Base-by-base conservation (phyloP, 495 filamentous ascomycete genomes). In the Tuber melanosporum region DNA sequence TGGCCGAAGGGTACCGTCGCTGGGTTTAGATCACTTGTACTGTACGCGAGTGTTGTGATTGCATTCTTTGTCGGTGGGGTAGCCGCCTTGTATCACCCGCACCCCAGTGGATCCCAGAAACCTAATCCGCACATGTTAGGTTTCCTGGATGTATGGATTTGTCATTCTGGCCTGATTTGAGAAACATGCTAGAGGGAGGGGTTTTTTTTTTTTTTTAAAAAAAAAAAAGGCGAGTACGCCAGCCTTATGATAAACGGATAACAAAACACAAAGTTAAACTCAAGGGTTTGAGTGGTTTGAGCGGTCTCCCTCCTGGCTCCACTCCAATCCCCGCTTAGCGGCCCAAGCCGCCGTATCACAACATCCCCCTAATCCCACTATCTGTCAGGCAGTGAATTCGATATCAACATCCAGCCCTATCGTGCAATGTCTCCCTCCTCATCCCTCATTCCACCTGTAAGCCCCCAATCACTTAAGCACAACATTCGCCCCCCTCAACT, bases 401-500 rank as follows among this genome's bases (percentile, higher is more conserved):
- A 66, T 19, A 62, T 14, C 12, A 66, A 66, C 12, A 66, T 7
- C 57, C 26, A 36, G 12, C 57, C 57, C 57, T 36, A 19, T 36
- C 26, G 3, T 36, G 39, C 15, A 62, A 42, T 52, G 42, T 36
- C 26, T 70, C 17, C 62, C 12, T 46, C 74, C 39, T 42, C 45
- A 36, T 70, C 36, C 22, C 46, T 41, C 41, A 71, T 15, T 14
- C 19, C 52, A 57, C 19, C 14, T 6, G 39, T 10, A 45, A 15
- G 9, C 17, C 32, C 45, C 26, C 49, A 70, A 19, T 87, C 75
- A 94, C 87, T 98, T 99, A 78, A 99, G 84, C 39, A 99, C 89
- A 0, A 94, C 93, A 86, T 98, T 94, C 19, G 95, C 95, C 36
- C 93, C 95, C 79, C 95, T 88, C 12, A 94, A 90, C 82, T 94